Evolutionary conservation across 345 rosid species (phyloP).

Genomic region (Melastoma malabathricum): DNA sequence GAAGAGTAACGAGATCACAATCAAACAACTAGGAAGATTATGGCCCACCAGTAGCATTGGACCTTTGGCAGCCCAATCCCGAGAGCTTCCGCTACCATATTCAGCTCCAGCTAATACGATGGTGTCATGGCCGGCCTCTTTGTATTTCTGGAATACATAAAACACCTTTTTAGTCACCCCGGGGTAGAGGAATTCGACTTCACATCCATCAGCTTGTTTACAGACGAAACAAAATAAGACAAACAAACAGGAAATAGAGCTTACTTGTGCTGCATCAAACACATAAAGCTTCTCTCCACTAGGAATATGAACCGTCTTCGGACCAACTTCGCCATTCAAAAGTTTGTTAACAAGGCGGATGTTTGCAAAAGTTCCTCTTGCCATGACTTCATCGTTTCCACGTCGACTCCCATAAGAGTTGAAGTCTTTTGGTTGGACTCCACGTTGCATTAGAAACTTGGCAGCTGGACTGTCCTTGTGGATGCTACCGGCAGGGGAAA

Average conservation of each 20-base stretch:
- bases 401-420: constrained; percentile 99
- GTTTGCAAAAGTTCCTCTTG: constrained; percentile 96
- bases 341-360: constrained; percentile 96
- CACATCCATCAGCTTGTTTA: neutral
- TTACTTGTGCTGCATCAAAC: constrained; percentile 82
- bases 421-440: constrained; percentile 75
- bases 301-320: constrained; percentile 86
- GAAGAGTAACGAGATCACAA: neutral
- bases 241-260: constrained; percentile 10
- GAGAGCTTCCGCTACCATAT: constrained; percentile 98
- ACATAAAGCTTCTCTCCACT: constrained; percentile 90
- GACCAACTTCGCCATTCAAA: constrained; percentile 89
- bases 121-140: constrained; percentile 58
- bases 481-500: constrained; percentile 97
- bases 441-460: constrained; percentile 58
- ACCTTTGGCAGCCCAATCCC: constrained; percentile 99
- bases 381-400: constrained; percentile 95
- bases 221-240: neutral
- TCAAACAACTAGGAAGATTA: no score
- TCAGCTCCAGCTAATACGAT: constrained; percentile 93
- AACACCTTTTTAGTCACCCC: neutral
- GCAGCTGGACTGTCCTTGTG: constrained; percentile 97
- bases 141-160: constrained; percentile 56
- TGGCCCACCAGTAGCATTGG: constrained; percentile 74
- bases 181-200: neutral